A percentile compares a stretch with the other conserved stretches of the same genome.
Evolutionary conservation across 139 green algal genomes (phyloP).

Genomic region (Raphidocelis subcapitata): DNA sequence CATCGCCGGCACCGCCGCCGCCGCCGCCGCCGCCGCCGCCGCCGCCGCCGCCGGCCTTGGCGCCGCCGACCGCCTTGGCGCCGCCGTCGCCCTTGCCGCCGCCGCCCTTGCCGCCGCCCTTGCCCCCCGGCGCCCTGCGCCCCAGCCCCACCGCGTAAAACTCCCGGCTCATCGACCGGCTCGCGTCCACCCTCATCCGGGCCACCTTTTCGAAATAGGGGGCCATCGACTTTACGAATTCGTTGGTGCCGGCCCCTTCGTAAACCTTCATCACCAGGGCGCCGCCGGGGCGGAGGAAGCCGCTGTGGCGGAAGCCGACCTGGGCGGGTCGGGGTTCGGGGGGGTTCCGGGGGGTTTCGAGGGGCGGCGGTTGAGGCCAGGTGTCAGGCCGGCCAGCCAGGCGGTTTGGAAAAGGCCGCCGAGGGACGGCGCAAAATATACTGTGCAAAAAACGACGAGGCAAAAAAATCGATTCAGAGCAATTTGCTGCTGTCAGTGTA

Average conservation of each 20-base stretch:
- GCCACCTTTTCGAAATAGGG: slow-evolving; percentile 3
- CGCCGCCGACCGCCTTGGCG: too few relatives aligned
- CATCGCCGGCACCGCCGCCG: too few relatives aligned
- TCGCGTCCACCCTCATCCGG: slow-evolving; percentile 51
- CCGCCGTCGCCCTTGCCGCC: too few relatives aligned
- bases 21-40: too few relatives aligned
- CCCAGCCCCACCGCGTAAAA: slow-evolving; percentile 56
- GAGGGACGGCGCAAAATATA: background rate
- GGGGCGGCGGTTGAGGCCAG: too few relatives aligned
- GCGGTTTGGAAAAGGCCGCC: background rate
- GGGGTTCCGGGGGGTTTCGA: too few relatives aligned
- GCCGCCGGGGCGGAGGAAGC: slow-evolving; percentile 13
- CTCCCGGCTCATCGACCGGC: slow-evolving; percentile 44
- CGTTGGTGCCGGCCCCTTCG: slow-evolving; percentile 23
- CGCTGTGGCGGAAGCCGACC: slow-evolving; percentile 7
- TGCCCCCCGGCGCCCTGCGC: slow-evolving; percentile 32
- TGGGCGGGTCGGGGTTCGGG: too few relatives aligned
- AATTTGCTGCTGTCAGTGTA: too few relatives aligned
- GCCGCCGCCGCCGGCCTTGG: too few relatives aligned
- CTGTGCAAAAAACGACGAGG: background rate
- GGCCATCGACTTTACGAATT: background rate
- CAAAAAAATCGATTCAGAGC: too few relatives aligned
- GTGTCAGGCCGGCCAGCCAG: too few relatives aligned
- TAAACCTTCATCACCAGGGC: slow-evolving; percentile 78
- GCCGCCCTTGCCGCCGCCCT: background rate